Base-by-base conservation (phyloP, 805 yeast genomes). In the Scheffersomyces coipomensis region DNA sequence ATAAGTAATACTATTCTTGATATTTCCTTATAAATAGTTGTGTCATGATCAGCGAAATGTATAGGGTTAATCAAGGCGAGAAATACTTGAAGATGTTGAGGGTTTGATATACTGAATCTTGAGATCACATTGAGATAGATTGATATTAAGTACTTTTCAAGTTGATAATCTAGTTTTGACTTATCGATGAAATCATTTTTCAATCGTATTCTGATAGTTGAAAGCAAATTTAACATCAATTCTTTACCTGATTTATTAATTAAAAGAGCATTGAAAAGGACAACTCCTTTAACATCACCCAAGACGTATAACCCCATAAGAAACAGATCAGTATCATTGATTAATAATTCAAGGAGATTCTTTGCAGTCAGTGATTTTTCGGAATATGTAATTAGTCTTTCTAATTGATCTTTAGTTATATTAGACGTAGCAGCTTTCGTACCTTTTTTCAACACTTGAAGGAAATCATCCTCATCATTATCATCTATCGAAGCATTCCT, bases 1-100 rank as follows among this genome's bases (percentile, higher is more conserved):
- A 62, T 44, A 22, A 62, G 41, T 16, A 62, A 37, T 4, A 55
- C 40, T 8, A 47, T 32, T 3, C 59, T 43, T 8, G 48, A 33
- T 3, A 51, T 29, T 2, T 45, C 47, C 12, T 51, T 38, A 10
- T 45, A 29, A 7, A 41, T n/a, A n/a, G n/a, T 39, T 8, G 35
- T 36, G 7, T 27, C 30, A 5, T 27, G 8, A 27, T 27, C 18
- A 5, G n/a, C 15, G 10, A 27, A 27, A 5, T n/a, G 18, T 27
- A 39, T 38, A 4, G 59, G 57, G 19, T 38, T 42, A 19, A 58
- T 42, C 11, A 46, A 44, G 2, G 40, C 23, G 4, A 62, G 45
- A 19, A 60, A 45, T 9, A 53, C 26, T 12, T 46, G 43, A 4
- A 58, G 29, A 40, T 62, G 64, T 19, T 45, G 46, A 13, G 56